Evolutionary conservation across 108 stramenopile species (phyloP).

Genomic region (Seminavis robusta): DNA sequence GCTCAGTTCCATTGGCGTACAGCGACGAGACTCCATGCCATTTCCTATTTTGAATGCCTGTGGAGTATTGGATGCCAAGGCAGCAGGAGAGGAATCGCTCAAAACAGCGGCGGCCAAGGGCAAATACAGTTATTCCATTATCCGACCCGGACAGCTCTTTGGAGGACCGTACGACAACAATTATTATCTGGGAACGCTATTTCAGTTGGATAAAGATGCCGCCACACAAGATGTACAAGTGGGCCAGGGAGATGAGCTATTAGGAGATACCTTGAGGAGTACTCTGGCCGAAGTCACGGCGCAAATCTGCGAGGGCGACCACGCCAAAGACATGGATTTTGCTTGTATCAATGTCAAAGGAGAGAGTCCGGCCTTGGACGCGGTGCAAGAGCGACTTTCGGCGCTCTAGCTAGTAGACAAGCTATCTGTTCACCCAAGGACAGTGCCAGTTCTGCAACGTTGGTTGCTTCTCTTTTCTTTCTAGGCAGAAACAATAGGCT

Average conservation of each 20-base stretch:
- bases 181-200: constrained; percentile 44
- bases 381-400: constrained; percentile 11
- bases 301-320: constrained; percentile 34
- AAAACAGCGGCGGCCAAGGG: constrained; percentile 14
- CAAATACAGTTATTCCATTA: constrained; percentile 40
- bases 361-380: constrained; percentile 9
- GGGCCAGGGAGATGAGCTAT: constrained; percentile 44
- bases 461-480: too few relatives aligned
- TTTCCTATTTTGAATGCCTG: constrained; percentile 73
- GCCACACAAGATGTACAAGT: constrained; percentile 57
- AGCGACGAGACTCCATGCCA: constrained; percentile 54
- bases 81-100: constrained; percentile 53
- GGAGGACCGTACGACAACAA: constrained; percentile 68
- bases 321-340: constrained; percentile 52
- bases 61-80: constrained; percentile 75
- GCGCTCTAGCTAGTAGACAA: too few relatives aligned
- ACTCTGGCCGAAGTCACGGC: constrained; percentile 58
- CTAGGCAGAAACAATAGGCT: too few relatives aligned
- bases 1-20: constrained; percentile 59
- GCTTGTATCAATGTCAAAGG: constrained; percentile 34
- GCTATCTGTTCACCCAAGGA: too few relatives aligned
- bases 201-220: constrained; percentile 53
- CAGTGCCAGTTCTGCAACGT: too few relatives aligned
- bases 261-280: constrained; percentile 54
- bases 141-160: constrained; percentile 60